Evolutionary conservation across 2,329 filamentous ascomycete species (phyloP), one percentile per base, ranked within the genome.

Genomic region (Scedosporium apiospermum): DNA sequence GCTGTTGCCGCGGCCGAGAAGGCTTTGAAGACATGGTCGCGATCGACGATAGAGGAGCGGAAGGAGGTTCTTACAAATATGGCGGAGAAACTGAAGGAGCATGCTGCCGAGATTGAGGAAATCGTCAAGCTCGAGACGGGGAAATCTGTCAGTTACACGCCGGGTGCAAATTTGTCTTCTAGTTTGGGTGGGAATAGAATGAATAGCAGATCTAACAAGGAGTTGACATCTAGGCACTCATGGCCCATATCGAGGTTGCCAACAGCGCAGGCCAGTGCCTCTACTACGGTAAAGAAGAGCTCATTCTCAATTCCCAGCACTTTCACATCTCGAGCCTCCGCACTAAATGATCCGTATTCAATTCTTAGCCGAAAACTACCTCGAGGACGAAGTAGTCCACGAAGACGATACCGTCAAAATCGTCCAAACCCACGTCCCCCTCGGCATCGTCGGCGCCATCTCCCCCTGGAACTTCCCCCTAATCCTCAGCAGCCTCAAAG

Each of bases 401-500:
- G 65, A 67, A 49, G 63, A 68, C 10, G 71, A 75, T 1, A 71
- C 71, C 46, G 66, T 67, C 55, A 67, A 65, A 42, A 62, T 75
- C 60, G 69, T 70, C 51, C 66, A 67, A 10, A 76, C 4, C 72
- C 76, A 75, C 65, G 69, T 69, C 1, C 78, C 78, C 1, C 68
- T 80, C 18, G 78, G 79, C 1, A 74, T 80, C 2, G 70, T 69
- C 3, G 65, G 65, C 5, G 82, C 74, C 14, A 83, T 84, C 42
- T 73, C 81, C 1, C 81, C 81, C 0, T 84, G 82, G 81, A 84
- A 84, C 67, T 82, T 81, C 64, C 83, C 84, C 4, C 70, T 87
- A 16, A 68, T 79, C 27, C 71, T 85, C 3, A 77, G 75, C 5
- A 69, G 77, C 12, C 76, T 77, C 62, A 88, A 88, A 70, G 74